Conservation (phyloP, 73 alveolate species). For the Tetrahymena elliotti region DNA sequence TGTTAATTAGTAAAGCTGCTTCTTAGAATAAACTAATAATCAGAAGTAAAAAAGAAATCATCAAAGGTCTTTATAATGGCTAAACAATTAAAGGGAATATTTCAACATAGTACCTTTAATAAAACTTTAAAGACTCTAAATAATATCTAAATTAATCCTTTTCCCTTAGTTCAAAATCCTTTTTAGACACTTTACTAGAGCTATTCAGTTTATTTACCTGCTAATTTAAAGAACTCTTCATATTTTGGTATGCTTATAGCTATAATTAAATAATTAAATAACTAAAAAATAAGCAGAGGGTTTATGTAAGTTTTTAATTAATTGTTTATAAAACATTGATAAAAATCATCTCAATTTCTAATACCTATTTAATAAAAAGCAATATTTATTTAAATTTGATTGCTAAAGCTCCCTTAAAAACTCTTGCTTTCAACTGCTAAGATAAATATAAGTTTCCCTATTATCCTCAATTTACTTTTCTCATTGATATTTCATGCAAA, state of each 20-base stretch:
- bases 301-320: no score
- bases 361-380: no score
- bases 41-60: not conserved
- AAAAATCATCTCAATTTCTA: no score
- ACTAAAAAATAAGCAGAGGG: not conserved
- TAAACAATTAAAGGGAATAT: not conserved
- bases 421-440: not conserved
- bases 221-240: not conserved
- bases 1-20: not conserved
- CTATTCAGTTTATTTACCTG: not conserved
- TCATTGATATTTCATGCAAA: no score
- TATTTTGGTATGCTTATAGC: not conserved
- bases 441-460: no score
- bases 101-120: not conserved
- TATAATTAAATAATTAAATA: no score
- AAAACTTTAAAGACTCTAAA: not conserved
- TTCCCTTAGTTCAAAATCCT: not conserved
- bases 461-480: no score
- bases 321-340: no score
- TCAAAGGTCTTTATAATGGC: not conserved
- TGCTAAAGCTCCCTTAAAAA: no score
- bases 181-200: not conserved
- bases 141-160: not conserved
- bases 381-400: no score
- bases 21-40: not conserved